Base-by-base conservation (phyloP, 768 basidiomycete genomes). In the Russula abietina region DNA sequence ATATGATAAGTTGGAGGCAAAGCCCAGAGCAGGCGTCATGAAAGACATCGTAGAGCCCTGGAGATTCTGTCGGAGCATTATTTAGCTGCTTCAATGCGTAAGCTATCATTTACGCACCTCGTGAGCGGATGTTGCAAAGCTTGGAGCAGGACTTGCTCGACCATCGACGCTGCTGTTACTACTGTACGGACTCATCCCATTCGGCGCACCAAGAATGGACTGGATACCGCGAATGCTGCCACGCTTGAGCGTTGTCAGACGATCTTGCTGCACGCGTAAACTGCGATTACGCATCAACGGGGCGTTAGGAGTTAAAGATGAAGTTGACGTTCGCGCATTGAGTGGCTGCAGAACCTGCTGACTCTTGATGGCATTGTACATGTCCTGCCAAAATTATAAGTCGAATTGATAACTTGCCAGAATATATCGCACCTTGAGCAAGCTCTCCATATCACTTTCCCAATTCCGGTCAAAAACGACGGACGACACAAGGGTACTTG, bases 1-100 rank as follows among this genome's bases (percentile, higher is more conserved):
- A 71, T 97, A 90, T 2, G 93, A 92, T 36, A 99, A 80, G 69
- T 96, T 98, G 55, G 91, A 93, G 4, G 94, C 97, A 71, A 99
- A 98, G 4, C 97, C 97, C n/a, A 98, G 80, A 0, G 93, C 85
- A 0, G 93, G 90, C 2, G 88, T 82, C 55, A 91, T 80, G 75
- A 90, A 89, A 14, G 85, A 81, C 12, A 83, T 80, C 70, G 83
- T 82, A 28, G 86, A 85, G 57, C 78, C 83, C 64, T 88, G 83
- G 67, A 83, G 64, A 26, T 78, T 64, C 63, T 64, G 26, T 84
- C 83, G 87, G 64, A 8, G 55, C 62, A 33, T 57, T 58, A 56
- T 64, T 56, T 2, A 64, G 50, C 48, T 55, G 51, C 55, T 41
- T 33, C 32, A 48, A 65, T 22, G 9, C 11, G 11, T 5, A 58